Evolutionary conservation across 1,284 basidiomycete species (phyloP), one percentile per base, ranked within the genome.

Genomic region (Tylopilus microsporus): DNA sequence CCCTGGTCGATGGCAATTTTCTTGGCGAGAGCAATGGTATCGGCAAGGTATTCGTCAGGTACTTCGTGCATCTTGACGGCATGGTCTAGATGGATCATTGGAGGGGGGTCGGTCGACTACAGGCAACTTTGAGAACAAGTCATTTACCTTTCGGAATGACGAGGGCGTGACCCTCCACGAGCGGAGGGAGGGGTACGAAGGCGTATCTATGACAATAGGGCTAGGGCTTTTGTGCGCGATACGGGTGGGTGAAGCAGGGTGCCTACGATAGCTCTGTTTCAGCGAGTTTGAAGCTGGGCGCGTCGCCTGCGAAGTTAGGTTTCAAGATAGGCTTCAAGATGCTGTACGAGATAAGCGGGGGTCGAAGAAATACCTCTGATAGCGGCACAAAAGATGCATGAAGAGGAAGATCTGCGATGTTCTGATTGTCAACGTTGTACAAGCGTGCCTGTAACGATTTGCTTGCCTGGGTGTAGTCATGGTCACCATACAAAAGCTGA

Each of bases 141-240:
- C 30, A 13, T 64, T 5, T 62, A 92, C 91, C 82, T 77, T 97
- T 98, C 11, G 94, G 94, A 60, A 98, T 90, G 56, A 98, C 79
- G 47, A 97, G 82, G 2, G 87, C 80, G 74, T 94, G 94, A 0
- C 92, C 92, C 64, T 82, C 86, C 16, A 92, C 82, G 48, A 96
- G 77, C 25, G 94, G 94, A 2, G 87, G 87, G 62, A 97, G 91
- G 66, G 97, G 92, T 65, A 94, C 81, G 77, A 94, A 94, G 0
- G 92, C 85, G 65, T 80, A 86, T 18, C 87, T 47, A 15, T 37
- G 13, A 47, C 32, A 18, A 10, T 6, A 16, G 1, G 21, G 50
- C 42, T n/a, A 34, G 8, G 15, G 25, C 39, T 49, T 21, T 12
- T 9, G 30, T 16, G 13, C 15, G 13, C 10, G 36, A n/a, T 10